These are phyloP conservation scores for Novymonas esmeraldas DNA, from an alignment of 208 protist genomes.

Conservation along the genomic window DNA sequence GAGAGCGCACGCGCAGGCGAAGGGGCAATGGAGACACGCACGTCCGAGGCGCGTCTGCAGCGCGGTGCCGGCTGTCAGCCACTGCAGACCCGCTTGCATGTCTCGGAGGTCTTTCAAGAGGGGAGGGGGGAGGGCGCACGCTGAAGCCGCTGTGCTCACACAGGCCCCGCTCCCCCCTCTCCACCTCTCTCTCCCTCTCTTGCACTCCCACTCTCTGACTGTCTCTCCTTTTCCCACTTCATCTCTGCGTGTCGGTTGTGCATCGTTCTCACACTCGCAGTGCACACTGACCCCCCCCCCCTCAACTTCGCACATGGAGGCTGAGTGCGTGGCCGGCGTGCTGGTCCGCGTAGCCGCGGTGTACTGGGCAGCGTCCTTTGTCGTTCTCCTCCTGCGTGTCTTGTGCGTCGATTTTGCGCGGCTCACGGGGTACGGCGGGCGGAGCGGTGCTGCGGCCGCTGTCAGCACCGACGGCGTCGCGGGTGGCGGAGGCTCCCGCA, in stretches of 20 bases:
- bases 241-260: background rate
- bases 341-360: conserved; percentile 26
- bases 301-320: background rate
- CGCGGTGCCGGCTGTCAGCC: too few species aligned
- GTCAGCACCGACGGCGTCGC: background rate
- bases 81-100: too few species aligned
- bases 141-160: too few species aligned
- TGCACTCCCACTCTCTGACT: background rate
- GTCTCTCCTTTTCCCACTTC: background rate
- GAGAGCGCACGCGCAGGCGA: too few species aligned
- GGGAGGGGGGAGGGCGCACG: too few species aligned
- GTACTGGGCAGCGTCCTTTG: conserved; percentile 58
- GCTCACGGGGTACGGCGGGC: conserved; percentile 57
- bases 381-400: conserved; percentile 44
- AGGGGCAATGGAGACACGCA: too few species aligned
- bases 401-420: conserved; percentile 27
- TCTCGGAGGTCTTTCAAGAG: too few species aligned
- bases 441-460: background rate
- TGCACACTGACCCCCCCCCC: too few species aligned
- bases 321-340: background rate
- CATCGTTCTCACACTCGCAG: too few species aligned
- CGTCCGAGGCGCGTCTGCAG: too few species aligned
- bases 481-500: background rate
- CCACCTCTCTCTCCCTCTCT: background rate
- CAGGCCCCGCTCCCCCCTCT: background rate